These are phyloP conservation scores for Plectosphaerella sp. DNA, from an alignment of 2,329 filamentous ascomycete species.

Conservation along the genomic window DNA sequence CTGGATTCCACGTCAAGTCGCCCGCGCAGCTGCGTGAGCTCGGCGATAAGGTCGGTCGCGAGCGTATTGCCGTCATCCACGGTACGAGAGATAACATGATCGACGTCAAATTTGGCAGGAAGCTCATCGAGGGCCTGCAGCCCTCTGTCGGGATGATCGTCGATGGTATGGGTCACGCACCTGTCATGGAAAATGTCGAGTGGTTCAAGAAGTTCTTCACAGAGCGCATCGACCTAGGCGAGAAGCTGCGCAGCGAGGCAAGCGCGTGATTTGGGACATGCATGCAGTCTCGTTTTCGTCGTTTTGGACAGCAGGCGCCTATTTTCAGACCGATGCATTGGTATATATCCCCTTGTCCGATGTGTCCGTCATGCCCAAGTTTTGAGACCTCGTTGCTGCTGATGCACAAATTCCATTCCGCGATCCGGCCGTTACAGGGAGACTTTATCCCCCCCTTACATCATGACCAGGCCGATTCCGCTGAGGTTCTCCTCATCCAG, in stretches of 20 bases:
- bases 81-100: conserved; percentile 78
- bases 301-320: no score
- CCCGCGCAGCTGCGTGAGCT: conserved; percentile 60
- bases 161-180: conserved; percentile 72
- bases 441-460: conserved; percentile 27
- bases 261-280: background rate
- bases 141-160: conserved; percentile 59
- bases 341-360: background rate
- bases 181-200: conserved; percentile 63
- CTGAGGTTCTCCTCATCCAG: conserved; percentile 75
- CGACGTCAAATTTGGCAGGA: conserved; percentile 61
- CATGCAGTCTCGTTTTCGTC: background rate
- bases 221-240: conserved; percentile 48
- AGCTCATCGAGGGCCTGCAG: conserved; percentile 60
- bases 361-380: background rate
- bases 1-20: conserved; percentile 75
- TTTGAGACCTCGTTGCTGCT: no score
- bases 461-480: conserved; percentile 86
- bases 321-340: no score
- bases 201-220: conserved; percentile 66
- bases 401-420: no score
- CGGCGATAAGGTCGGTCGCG: conserved; percentile 64
- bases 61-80: conserved; percentile 73
- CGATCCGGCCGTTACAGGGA: no score
- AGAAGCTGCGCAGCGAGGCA: conserved; percentile 20